Evolutionary conservation across 2,329 filamentous ascomycete genomes (phyloP).

Genomic region (Aspergillus brasiliensis): DNA sequence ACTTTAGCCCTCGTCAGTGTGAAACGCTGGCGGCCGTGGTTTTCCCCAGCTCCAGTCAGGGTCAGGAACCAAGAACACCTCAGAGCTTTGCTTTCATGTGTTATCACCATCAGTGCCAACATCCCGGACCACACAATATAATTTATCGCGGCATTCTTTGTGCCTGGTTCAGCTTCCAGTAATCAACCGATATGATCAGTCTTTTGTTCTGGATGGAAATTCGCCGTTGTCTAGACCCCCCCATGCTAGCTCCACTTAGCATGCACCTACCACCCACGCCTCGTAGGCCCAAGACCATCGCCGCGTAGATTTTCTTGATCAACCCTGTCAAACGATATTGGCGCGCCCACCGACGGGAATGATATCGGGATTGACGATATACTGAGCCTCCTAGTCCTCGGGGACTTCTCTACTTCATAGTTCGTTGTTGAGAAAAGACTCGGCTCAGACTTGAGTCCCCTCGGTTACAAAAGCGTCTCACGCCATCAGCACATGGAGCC

Average conservation of each 20-base stretch:
- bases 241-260: not conserved
- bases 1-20: not conserved
- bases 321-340: constrained; percentile 1
- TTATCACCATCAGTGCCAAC: not conserved
- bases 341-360: not conserved
- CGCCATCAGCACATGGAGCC: not conserved
- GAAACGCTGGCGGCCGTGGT: constrained; percentile 9
- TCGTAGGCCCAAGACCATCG: not conserved
- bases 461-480: not conserved
- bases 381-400: not conserved
- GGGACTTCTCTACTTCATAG: not conserved
- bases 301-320: constrained; percentile 4
- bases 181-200: not conserved
- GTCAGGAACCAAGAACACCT: not conserved
- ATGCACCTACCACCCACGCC: not conserved
- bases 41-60: constrained; percentile 4
- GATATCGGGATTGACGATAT: not conserved
- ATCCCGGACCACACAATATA: not conserved
- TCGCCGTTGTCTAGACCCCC: constrained; percentile 4
- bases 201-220: not conserved
- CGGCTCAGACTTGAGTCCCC: not conserved
- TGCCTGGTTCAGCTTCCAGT: not conserved
- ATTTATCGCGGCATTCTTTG: not conserved
- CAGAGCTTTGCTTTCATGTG: not conserved
- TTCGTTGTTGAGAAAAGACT: not conserved